A percentile compares a stretch with the other conserved stretches of the same genome.
These are phyloP conservation scores for Venturia effusa DNA, from an alignment of 2,329 filamentous ascomycete genomes.

Conservation along the genomic window DNA sequence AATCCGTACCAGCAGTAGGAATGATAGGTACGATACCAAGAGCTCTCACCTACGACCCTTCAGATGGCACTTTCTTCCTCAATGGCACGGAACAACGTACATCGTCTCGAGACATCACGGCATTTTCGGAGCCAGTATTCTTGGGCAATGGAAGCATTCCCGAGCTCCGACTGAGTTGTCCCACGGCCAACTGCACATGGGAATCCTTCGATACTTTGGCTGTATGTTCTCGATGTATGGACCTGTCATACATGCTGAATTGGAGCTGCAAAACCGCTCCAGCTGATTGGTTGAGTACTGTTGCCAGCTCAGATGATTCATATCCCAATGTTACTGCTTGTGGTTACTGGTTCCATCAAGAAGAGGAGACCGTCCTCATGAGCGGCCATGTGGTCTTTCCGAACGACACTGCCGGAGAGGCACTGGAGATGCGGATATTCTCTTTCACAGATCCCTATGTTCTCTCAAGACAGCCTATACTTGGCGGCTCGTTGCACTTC, in stretches of 20 bases:
- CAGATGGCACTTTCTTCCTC: not conserved
- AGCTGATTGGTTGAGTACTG: constrained; percentile 8
- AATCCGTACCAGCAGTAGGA: not conserved
- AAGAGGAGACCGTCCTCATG: constrained; percentile 2
- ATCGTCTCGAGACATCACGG: too few relatives aligned
- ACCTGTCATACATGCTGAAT: not conserved
- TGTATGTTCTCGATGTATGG: constrained; percentile 6
- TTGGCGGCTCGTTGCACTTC: constrained; percentile 9
- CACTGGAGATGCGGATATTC: constrained; percentile 4
- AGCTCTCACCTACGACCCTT: not conserved
- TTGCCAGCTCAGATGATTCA: not conserved
- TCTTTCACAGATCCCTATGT: constrained; percentile 1
- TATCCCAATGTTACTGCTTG: constrained; percentile 5
- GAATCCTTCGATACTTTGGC: constrained; percentile 10
- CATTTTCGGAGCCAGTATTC: too few relatives aligned
- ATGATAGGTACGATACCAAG: not conserved
- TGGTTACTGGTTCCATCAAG: constrained; percentile 12
- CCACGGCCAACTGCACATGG: constrained; percentile 12
- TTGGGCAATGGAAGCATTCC: not conserved
- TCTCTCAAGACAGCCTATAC: not conserved
- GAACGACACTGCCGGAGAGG: constrained; percentile 1
- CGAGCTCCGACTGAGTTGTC: constrained; percentile 5
- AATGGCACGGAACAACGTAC: too few relatives aligned
- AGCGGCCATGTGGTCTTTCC: constrained; percentile 12
- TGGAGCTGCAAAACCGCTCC: constrained; percentile 2